Evolutionary conservation across 108 stramenopile species (phyloP), one percentile per base, ranked within the genome.

Genomic region (Cyclotella baltica): DNA sequence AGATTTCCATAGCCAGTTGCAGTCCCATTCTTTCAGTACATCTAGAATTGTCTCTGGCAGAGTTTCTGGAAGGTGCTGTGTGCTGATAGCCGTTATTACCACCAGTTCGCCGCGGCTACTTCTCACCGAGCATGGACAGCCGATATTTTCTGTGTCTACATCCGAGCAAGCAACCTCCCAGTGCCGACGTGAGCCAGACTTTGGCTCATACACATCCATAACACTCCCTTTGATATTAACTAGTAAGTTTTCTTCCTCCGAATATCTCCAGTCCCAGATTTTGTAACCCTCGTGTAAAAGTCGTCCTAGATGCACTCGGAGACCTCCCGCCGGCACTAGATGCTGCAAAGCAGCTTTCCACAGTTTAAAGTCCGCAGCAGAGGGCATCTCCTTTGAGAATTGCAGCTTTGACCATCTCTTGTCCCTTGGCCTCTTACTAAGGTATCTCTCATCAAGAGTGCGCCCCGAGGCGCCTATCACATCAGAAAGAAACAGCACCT

Each of bases 401-500:
- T 3, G 5, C 15, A 50, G 33, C 1, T 23, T 76, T 6, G 76
- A 76, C 76, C 76, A 76, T 62, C 0, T 48, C 29, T 77, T 67
- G 18, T 30, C 38, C 0, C 9, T 10, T 1, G 0, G 0, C 1
- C 67, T 37, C 0, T 33, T 36, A 11, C 2, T 43, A 13, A 73
- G 65, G 34, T 80, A 73, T 34, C 55, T 61, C 30, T 29, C 50
- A 52, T 80, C 78, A 1, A 80, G 25, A 0, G 15, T 23, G 16
- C 20, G 20, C 0, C 79, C 79, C 8, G 19, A 29, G 0, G 67
- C 72, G n/a, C 30, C 56, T 0, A 80, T 23, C 0, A 80, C 31
- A 35, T 73, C 72, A 4, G 72, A 73, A 3, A 68, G 9, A 34
- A 72, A 80, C 22, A 80, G 46, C 3, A 68, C 78, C 61, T 80